These are phyloP conservation scores for Scutellaria barbata DNA, from an alignment of 257 asterid genomes.

Conservation along the genomic window DNA sequence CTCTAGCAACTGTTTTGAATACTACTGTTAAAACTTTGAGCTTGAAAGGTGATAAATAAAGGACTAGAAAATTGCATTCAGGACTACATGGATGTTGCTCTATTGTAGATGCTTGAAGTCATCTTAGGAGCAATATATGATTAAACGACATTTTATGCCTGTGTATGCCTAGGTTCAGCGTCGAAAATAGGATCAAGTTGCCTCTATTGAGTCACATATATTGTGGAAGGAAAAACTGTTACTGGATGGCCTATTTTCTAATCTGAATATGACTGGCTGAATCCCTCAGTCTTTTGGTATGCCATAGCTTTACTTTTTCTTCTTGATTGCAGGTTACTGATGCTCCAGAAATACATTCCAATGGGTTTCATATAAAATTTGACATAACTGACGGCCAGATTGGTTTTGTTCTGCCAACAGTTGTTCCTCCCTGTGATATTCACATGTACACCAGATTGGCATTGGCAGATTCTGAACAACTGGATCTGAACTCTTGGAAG, in stretches of 20 bases:
- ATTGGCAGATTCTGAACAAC: conserved; percentile 47
- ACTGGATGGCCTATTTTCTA: conserved; percentile 9
- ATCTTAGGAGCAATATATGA: conserved; percentile 12
- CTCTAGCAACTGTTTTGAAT: conserved; percentile 20
- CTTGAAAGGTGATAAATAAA: conserved; percentile 8
- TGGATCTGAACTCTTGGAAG: conserved; percentile 59
- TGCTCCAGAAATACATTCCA: conserved; percentile 97
- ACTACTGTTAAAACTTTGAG: conserved; percentile 22
- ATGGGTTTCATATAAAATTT: conserved; percentile 90
- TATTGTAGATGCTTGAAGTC: background rate
- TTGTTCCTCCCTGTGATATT: conserved; percentile 81
- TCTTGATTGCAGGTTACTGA: conserved; percentile 70
- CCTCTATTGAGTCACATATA: conserved; percentile 21
- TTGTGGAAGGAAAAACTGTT: conserved; percentile 3
- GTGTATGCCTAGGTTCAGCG: background rate
- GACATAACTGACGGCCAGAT: conserved; percentile 91
- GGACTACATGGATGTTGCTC: conserved; percentile 22
- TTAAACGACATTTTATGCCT: conserved; percentile 6
- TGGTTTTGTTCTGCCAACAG: conserved; percentile 94
- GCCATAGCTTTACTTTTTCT: conserved; percentile 4
- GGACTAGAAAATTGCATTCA: conserved; percentile 21
- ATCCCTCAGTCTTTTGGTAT: conserved; percentile 15
- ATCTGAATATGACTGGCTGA: conserved; percentile 15
- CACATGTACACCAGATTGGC: conserved; percentile 63
- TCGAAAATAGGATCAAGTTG: conserved; percentile 1